Evolutionary conservation across 129 eudicot genomes (phyloP).

Genomic region (Escallonia rubra): DNA sequence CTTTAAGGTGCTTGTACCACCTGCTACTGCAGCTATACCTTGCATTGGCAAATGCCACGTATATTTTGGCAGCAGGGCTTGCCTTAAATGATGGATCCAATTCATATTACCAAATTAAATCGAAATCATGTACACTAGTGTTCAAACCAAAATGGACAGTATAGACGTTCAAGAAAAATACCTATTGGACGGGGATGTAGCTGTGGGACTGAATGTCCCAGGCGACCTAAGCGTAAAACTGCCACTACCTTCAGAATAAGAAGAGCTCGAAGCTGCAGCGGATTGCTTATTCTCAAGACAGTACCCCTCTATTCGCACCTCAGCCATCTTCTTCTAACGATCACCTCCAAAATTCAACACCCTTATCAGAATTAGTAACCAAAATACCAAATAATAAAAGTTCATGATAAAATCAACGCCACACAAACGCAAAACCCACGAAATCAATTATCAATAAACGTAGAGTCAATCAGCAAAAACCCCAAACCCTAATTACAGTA

Average conservation of each 20-base stretch:
- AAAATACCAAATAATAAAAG: neutral
- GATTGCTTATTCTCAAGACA: slow-evolving; percentile 77
- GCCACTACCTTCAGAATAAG: slow-evolving; percentile 74
- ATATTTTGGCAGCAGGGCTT: too few relatives aligned
- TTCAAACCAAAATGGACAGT: neutral
- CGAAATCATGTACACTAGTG: neutral
- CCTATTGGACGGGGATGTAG: slow-evolving; percentile 69
- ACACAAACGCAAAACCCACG: neutral
- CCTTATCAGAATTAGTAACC: neutral
- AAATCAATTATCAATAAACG: neutral
- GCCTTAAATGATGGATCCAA: too few relatives aligned
- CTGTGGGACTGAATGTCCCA: slow-evolving; percentile 54
- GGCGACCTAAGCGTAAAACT: slow-evolving; percentile 62
- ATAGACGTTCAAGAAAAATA: slow-evolving; percentile 15
- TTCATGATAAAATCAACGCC: neutral
- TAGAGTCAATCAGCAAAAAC: slow-evolving; percentile 9
- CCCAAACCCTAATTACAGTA: slow-evolving; percentile 17
- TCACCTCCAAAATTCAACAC: slow-evolving; percentile 28
- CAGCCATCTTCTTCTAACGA: slow-evolving; percentile 47
- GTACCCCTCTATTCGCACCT: slow-evolving; percentile 45
- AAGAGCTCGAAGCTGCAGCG: slow-evolving; percentile 68
- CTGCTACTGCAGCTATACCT: too few relatives aligned
- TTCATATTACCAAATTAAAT: too few relatives aligned
- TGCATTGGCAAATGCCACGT: too few relatives aligned
- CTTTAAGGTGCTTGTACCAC: too few relatives aligned